Conservation (phyloP, 2,329 filamentous ascomycete species). For the Trichophyton verrucosum region DNA sequence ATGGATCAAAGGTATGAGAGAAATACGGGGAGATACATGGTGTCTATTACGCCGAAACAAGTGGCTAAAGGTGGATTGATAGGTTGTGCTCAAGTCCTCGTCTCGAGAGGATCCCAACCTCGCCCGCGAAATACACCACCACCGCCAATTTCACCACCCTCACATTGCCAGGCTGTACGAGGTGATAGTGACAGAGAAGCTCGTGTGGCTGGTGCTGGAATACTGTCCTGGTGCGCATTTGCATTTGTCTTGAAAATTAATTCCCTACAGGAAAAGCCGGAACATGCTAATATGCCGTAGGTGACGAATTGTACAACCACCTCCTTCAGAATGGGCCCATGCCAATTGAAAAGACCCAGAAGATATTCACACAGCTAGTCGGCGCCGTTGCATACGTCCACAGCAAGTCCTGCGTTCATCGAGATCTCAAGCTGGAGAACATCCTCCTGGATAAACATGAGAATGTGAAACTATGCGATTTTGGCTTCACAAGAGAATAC, state of each 20-base stretch:
- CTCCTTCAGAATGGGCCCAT: constrained; percentile 77
- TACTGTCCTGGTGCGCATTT: constrained; percentile 67
- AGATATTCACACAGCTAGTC: constrained; percentile 89
- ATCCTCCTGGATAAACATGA: constrained; percentile 93
- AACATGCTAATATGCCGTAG: constrained; percentile 33
- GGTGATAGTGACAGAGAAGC: constrained; percentile 86
- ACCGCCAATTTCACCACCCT: constrained; percentile 92
- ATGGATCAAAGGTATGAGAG: constrained; percentile 72
- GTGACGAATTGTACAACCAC: constrained; percentile 95
- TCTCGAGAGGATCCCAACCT: constrained; percentile 93
- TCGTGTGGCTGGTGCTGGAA: constrained; percentile 95
- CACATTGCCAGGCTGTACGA: constrained; percentile 96
- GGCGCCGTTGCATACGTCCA: constrained; percentile 94
- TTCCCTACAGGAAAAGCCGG: background rate
- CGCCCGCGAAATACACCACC: constrained; percentile 94
- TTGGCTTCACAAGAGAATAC: constrained; percentile 95
- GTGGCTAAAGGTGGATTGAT: constrained; percentile 9
- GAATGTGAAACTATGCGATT: constrained; percentile 95
- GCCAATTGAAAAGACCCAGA: constrained; percentile 75
- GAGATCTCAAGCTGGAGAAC: constrained; percentile 92
- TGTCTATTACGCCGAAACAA: background rate
- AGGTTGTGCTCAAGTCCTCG: constrained; percentile 97
- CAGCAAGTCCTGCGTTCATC: constrained; percentile 86
- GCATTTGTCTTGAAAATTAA: background rate
- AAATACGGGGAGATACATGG: background rate